A percentile compares a stretch with the other conserved stretches of the same genome.
These are phyloP conservation scores for Leccinum fibrillosum DNA, from an alignment of 768 basidiomycete genomes.

Conservation along the genomic window DNA sequence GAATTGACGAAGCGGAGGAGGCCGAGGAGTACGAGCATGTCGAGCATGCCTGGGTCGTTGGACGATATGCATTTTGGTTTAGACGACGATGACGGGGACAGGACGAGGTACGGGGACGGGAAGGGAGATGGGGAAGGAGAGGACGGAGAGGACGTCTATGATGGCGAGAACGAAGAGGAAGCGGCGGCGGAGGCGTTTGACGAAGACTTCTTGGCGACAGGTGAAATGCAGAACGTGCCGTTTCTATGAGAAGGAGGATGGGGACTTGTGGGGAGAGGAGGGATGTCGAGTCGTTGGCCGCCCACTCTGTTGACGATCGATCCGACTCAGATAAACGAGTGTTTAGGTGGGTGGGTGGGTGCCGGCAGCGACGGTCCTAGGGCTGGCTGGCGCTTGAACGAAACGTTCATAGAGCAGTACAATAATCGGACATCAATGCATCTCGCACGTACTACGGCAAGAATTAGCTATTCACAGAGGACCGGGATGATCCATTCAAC, in stretches of 20 bases:
- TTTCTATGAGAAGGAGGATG: conserved; percentile 42
- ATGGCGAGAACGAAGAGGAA: conserved; percentile 52
- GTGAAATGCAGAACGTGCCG: conserved; percentile 79
- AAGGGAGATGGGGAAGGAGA: conserved; percentile 31
- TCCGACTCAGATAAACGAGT: not conserved
- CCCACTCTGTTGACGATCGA: not conserved
- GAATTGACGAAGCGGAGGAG: conserved; percentile 38
- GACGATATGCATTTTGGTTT: conserved; percentile 58
- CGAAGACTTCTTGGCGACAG: conserved; percentile 74
- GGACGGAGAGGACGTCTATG: conserved; percentile 31
- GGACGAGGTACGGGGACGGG: conserved; percentile 22
- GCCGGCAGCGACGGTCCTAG: not conserved
- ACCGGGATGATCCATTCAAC: not conserved
- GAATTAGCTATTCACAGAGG: not conserved
- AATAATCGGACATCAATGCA: conserved; percentile 1
- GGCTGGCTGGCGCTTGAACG: not conserved
- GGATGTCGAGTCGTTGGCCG: not conserved
- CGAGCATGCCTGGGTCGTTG: conserved; percentile 85
- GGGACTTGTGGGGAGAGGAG: not conserved
- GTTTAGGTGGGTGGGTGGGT: not conserved
- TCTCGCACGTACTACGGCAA: not conserved
- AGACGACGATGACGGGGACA: conserved; percentile 46
- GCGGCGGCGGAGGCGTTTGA: conserved; percentile 74
- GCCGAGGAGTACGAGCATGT: conserved; percentile 59
- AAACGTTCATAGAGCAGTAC: not conserved